Conservation (phyloP, 805 yeast genomes). For the Saccharomycopsis vini region DNA sequence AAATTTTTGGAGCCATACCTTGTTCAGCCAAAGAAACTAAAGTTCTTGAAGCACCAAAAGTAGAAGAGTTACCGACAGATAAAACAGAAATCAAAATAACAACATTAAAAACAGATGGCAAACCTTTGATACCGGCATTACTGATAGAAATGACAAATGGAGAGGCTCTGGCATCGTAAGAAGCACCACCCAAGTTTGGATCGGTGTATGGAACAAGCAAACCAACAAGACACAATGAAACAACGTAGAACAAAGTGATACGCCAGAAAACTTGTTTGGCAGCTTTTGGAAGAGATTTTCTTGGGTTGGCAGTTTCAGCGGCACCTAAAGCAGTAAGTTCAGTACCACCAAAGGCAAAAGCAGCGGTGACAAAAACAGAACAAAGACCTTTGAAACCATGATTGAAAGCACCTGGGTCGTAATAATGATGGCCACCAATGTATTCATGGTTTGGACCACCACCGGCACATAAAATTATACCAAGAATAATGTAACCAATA, state of each 20-base stretch:
- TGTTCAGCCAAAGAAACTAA: constrained; percentile 53
- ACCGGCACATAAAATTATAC: constrained; percentile 40
- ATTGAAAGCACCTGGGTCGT: constrained; percentile 36
- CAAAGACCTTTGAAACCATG: constrained; percentile 48
- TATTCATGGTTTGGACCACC: constrained; percentile 39
- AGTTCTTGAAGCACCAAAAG: constrained; percentile 61
- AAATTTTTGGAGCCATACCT: constrained; percentile 51
- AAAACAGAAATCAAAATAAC: constrained; percentile 58
- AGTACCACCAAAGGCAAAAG: constrained; percentile 68
- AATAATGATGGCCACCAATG: constrained; percentile 39
- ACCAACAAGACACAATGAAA: constrained; percentile 47
- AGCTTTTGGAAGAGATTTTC: constrained; percentile 59
- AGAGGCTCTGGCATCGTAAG: constrained; percentile 58
- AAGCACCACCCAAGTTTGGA: constrained; percentile 36
- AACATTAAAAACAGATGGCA: constrained; percentile 59
- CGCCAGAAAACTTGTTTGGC: constrained; percentile 82
- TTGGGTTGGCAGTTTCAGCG: constrained; percentile 66
- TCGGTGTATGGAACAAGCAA: constrained; percentile 68
- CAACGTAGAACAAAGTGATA: constrained; percentile 60
- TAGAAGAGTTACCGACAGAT: constrained; percentile 68
- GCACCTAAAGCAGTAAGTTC: constrained; percentile 70
- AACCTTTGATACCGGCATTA: constrained; percentile 53
- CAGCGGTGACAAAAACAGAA: constrained; percentile 52
- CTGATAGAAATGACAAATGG: constrained; percentile 70
- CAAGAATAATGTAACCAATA: constrained; percentile 45